Evolutionary conservation across 2,329 filamentous ascomycete genomes (phyloP), one percentile per base, ranked within the genome.

Genomic region (Magnaporthiopsis poae): DNA sequence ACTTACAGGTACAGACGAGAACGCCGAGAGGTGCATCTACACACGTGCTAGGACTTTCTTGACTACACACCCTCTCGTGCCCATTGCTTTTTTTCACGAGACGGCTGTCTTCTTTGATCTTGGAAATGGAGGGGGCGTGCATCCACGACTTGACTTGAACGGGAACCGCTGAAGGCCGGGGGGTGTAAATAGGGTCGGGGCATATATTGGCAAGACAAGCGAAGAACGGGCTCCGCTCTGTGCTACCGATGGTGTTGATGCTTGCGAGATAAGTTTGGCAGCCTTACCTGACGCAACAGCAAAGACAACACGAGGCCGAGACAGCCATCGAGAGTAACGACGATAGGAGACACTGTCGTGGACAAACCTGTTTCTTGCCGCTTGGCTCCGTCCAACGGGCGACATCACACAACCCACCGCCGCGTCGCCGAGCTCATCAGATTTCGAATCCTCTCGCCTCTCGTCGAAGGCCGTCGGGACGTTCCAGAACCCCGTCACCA

Each of bases 191-290:
- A n/a, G 46, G 31, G 46, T 56, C 46, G 46, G 46, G 46, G 31
- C 36, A 59, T 59, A 64, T 64, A 56, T 56, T 63, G 62, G 46
- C 62, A 36, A 63, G 39, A 46, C 18, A 27, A 29, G 62, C 35
- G 62, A 61, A 25, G 52, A 35, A 3, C 13, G 21, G 46, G n/a
- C 21, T 56, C 18, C 46, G 46, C 46, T 25, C 8, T n/a, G 46
- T 25, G 39, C 39, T 18, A 56, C 46, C 46, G 46, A 8, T 5
- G 46, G 11, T 25, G 46, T 21, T 56, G 46, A 25, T n/a, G 21
- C 8, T 8, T 25, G 13, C 18, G 46, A 11, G 11, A 56, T 56
- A 56, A 11, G 46, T 21, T 25, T 21, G 18, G 46, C 8, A 56
- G 46, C 18, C 46, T 11, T 21, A 56, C 7, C 46, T 56, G 18